Evolutionary conservation across 495 filamentous ascomycete genomes (phyloP).

Genomic region (Podospora australis): DNA sequence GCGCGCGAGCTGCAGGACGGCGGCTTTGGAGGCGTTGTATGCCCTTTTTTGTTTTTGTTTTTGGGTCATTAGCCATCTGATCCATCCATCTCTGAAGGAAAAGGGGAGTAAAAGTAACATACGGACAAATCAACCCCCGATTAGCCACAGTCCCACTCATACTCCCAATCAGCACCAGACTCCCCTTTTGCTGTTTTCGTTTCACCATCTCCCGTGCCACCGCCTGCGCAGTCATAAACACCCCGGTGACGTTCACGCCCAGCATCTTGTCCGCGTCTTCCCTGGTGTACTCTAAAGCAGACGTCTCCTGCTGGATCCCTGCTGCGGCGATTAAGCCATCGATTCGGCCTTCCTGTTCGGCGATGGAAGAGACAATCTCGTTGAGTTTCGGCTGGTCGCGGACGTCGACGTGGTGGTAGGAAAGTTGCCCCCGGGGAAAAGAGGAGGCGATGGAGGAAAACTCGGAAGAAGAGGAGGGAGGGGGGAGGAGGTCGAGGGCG

Average conservation of each 20-base stretch:
- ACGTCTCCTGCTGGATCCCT: constrained; percentile 68
- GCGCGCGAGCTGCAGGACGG: constrained; percentile 73
- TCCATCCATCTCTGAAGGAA: not conserved
- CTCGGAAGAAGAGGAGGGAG: constrained; percentile 26
- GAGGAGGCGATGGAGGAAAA: not conserved
- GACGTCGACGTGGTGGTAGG: constrained; percentile 80
- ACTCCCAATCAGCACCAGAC: constrained; percentile 65
- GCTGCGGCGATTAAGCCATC: constrained; percentile 81
- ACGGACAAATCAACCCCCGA: constrained; percentile 45
- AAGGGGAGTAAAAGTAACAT: constrained; percentile 9
- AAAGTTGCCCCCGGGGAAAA: constrained; percentile 36
- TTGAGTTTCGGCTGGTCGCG: constrained; percentile 67
- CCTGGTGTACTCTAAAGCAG: constrained; percentile 61
- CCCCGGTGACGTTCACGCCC: constrained; percentile 68
- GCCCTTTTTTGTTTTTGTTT: constrained; percentile 42
- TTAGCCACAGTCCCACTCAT: constrained; percentile 83
- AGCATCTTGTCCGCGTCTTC: constrained; percentile 60
- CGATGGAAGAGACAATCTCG: constrained; percentile 60
- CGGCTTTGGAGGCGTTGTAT: constrained; percentile 89
- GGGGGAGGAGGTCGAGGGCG: constrained; percentile 47
- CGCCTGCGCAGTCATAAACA: constrained; percentile 71
- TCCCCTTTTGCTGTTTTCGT: constrained; percentile 48
- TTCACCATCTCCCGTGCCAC: constrained; percentile 71
- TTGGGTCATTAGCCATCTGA: too few relatives aligned
- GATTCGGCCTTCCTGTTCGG: constrained; percentile 60